These are phyloP conservation scores for Coniochaeta sp. DNA, from an alignment of 2,329 filamentous ascomycete genomes.

Conservation along the genomic window DNA sequence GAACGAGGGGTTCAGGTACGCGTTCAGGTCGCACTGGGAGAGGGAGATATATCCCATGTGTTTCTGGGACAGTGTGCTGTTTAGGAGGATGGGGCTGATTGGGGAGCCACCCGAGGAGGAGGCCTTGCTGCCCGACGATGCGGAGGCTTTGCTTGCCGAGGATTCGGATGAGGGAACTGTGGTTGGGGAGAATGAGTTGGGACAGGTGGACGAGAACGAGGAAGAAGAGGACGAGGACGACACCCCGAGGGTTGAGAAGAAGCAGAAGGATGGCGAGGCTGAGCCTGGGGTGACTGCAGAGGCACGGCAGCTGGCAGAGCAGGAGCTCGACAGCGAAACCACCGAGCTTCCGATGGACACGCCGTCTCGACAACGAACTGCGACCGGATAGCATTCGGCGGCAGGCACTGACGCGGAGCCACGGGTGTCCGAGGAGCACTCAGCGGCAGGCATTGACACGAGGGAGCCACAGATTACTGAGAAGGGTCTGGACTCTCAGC, in stretches of 20 bases:
- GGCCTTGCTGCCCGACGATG: too few relatives aligned
- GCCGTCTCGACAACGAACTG: neutral
- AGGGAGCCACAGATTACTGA: neutral
- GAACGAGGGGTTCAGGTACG: constrained; percentile 11
- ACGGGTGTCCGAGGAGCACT: neutral
- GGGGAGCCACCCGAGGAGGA: neutral
- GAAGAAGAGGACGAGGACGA: constrained; percentile 8
- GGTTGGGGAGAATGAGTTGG: constrained; percentile 1
- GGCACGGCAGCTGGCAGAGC: neutral
- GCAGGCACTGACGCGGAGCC: neutral
- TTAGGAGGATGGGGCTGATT: neutral
- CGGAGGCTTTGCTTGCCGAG: too few relatives aligned
- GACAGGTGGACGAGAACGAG: constrained; percentile 9
- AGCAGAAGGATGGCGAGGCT: neutral
- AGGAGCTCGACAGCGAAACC: neutral
- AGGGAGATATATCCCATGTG: neutral
- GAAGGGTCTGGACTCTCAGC: neutral
- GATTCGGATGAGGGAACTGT: neutral
- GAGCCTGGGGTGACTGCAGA: too few relatives aligned
- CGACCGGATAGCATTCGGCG: neutral
- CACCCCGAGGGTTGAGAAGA: neutral
- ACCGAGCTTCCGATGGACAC: neutral
- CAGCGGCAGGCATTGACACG: neutral
- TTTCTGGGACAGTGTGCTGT: neutral
- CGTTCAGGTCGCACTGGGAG: constrained; percentile 10